These are phyloP conservation scores for Pilatotrama ljubarskyi DNA, from an alignment of 768 basidiomycete genomes.

Conservation along the genomic window DNA sequence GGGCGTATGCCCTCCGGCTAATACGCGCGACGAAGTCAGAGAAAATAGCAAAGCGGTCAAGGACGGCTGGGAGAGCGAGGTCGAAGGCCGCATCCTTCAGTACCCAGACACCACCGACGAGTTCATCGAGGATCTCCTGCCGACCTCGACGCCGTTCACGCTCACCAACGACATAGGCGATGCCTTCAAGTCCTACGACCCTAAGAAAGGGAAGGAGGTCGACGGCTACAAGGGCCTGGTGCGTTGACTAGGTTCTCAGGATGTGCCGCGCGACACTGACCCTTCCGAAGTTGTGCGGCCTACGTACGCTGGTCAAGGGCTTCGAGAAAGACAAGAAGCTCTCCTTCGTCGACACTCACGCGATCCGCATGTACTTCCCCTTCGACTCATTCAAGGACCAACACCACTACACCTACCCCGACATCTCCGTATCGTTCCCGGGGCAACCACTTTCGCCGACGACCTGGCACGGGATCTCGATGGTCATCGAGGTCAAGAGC, in stretches of 20 bases:
- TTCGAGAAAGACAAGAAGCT: not conserved
- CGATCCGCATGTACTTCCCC: not conserved
- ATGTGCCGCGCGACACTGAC: not conserved
- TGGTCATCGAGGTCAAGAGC: conserved; percentile 2
- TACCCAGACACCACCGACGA: not conserved
- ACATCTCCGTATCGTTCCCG: conserved; percentile 8
- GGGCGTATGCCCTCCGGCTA: no score
- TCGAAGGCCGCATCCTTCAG: no score
- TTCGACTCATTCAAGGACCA: not conserved
- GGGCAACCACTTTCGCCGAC: not conserved
- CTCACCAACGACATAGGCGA: not conserved
- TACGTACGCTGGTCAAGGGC: not conserved
- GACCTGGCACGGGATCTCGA: conserved; percentile 1
- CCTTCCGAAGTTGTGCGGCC: not conserved
- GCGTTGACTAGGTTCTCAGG: not conserved
- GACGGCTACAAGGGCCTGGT: not conserved
- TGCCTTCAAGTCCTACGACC: not conserved
- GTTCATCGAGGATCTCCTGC: not conserved
- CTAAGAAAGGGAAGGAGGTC: not conserved
- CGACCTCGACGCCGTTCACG: not conserved
- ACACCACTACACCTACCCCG: not conserved
- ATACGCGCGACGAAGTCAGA: no score
- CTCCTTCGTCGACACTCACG: not conserved
- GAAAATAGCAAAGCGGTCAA: no score
- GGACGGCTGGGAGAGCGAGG: no score